A percentile compares a stretch with the other conserved stretches of the same genome.
Conservation (phyloP, 176 grass and related monocot genomes). For the Echinochloa phyllopogon region DNA sequence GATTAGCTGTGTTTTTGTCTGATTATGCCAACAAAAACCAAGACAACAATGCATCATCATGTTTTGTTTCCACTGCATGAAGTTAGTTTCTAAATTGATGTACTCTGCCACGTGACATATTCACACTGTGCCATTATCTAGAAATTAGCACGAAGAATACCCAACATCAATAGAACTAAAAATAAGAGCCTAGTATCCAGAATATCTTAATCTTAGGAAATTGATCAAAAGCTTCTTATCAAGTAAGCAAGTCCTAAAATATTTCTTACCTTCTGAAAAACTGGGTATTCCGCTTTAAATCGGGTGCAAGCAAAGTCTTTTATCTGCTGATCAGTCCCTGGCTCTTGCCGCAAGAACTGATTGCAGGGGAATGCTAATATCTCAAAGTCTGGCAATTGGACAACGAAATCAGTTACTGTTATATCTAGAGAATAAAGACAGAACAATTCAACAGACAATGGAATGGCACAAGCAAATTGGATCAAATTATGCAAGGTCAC, state of each 20-base stretch:
- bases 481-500: neutral
- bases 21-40: neutral
- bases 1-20: neutral
- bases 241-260: conserved; percentile 6
- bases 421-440: neutral
- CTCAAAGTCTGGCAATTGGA: conserved; percentile 74
- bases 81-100: conserved; percentile 1
- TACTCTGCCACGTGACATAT: neutral
- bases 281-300: conserved; percentile 93
- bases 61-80: conserved; percentile 9
- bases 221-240: conserved; percentile 1
- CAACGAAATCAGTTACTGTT: conserved; percentile 26
- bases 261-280: conserved; percentile 87
- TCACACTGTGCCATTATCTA: neutral
- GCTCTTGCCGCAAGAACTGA: conserved; percentile 89
- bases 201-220: conserved; percentile 1
- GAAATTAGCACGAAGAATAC: neutral
- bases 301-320: conserved; percentile 89
- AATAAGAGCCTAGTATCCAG: neutral
- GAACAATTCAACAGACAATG: neutral
- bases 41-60: neutral
- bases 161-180: neutral
- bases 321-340: conserved; percentile 62
- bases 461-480: neutral
- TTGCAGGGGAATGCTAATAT: conserved; percentile 98